These are phyloP conservation scores for Ricinus communis DNA, from an alignment of 345 rosid genomes.

Conservation along the genomic window DNA sequence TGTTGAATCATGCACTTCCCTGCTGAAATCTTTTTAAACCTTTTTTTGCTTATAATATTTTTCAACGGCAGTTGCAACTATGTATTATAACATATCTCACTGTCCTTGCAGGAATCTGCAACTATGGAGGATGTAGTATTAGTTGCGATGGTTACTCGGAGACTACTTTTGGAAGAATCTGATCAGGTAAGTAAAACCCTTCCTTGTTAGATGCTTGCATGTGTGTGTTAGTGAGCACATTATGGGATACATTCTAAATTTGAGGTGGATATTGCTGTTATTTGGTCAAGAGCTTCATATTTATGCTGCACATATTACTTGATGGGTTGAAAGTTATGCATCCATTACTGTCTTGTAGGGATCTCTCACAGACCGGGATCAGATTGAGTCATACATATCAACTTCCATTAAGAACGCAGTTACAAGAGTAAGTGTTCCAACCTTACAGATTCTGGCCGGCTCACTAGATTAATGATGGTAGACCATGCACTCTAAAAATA, in stretches of 20 bases:
- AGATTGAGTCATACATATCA: constrained; percentile 77
- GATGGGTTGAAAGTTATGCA: not conserved
- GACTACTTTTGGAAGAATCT: constrained; percentile 90
- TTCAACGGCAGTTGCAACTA: not conserved
- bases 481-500: not conserved
- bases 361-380: constrained; percentile 66
- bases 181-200: constrained; percentile 52
- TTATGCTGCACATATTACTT: not conserved
- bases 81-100: constrained; percentile 10
- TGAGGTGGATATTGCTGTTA: not conserved
- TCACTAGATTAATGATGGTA: not conserved
- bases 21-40: not conserved
- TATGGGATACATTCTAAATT: constrained; percentile 8
- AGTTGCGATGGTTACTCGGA: constrained; percentile 80
- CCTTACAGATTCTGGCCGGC: not conserved
- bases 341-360: constrained; percentile 45
- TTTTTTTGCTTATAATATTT: not conserved
- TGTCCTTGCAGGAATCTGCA: constrained; percentile 52
- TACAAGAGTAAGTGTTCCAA: constrained; percentile 57
- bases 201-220: not conserved
- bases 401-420: constrained; percentile 81
- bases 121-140: constrained; percentile 73
- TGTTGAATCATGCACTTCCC: not conserved
- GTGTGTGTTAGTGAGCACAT: not conserved
- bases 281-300: not conserved